Evolutionary conservation across 768 basidiomycete genomes (phyloP), one percentile per base, ranked within the genome.

Genomic region (Lactarius vividus): DNA sequence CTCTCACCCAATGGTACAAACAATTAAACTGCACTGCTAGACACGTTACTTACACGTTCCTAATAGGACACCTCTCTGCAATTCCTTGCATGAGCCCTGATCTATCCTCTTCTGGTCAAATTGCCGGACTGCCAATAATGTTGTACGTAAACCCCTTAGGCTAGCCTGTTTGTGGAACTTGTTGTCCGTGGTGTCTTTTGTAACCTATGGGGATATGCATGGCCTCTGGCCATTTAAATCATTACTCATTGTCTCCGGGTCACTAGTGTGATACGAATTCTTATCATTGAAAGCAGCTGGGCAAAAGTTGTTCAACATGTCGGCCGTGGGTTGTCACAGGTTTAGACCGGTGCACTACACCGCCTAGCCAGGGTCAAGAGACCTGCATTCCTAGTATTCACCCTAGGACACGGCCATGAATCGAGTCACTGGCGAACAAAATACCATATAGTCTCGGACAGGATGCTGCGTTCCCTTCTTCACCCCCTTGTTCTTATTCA

Each of bases 1-100:
- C 65, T 91, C 90, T 18, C 90, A 91, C 69, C 88, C 82, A 4
- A 89, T 91, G 65, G 89, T 83, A 61, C 63, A 77, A 74, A 13
- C 20, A 9, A 18, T 29, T 13, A 2, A 23, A 5, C 26, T 37
- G 29, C 35, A 60, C 42, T 20, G 10, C 35, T 16, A 20, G 44
- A 11, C 49, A 26, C 33, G 40, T 52, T 61, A 23, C 60, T 54
- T 16, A 61, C 20, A 11, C 28, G 2, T 52, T 59, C 26, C 2
- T 65, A 40, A 7, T 40, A 78, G 77, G 76, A 77, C 28, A 75
- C 74, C 11, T 71, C 69, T 37, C 20, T 76, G 53, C 57, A 73
- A 59, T 77, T 77, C 59, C 74, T 77, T 16, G 74, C 73, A 37
- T 76, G 59, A 72, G 56, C 10, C 11, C 7, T 35, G 53, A 15